Percentiles rank a stretch among this genome's conserved stretches.
These are phyloP conservation scores for Ceratobasidium papillatum DNA, from an alignment of 1,284 basidiomycete genomes.

Conservation along the genomic window DNA sequence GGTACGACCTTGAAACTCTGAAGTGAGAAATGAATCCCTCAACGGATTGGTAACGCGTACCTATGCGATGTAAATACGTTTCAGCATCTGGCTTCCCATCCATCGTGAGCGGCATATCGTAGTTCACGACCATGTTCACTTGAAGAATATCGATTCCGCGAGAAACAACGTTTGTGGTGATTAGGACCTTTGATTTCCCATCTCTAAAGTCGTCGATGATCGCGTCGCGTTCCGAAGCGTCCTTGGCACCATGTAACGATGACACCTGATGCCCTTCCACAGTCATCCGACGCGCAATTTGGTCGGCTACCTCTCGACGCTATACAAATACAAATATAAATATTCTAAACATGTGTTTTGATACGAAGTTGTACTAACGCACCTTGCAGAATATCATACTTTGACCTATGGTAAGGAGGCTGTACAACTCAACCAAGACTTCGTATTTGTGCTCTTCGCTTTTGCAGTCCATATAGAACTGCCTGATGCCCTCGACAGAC, in stretches of 20 bases:
- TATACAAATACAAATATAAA: constrained; percentile 50
- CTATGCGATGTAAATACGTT: constrained; percentile 98
- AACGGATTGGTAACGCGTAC: constrained; percentile 58
- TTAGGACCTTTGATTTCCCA: constrained; percentile 95
- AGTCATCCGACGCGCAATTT: constrained; percentile 90
- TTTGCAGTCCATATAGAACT: constrained; percentile 97
- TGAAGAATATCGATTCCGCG: constrained; percentile 98
- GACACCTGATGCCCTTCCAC: constrained; percentile 96
- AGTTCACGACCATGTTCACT: constrained; percentile 99
- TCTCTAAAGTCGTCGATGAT: constrained; percentile 97
- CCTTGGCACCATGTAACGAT: constrained; percentile 94
- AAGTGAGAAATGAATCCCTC: neutral
- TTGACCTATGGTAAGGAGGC: constrained; percentile 92
- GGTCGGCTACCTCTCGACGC: constrained; percentile 92
- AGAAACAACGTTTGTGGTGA: constrained; percentile 98
- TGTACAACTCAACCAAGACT: constrained; percentile 91
- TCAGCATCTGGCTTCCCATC: constrained; percentile 83
- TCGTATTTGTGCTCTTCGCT: constrained; percentile 95
- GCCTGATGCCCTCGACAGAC: constrained; percentile 92
- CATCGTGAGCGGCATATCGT: constrained; percentile 88
- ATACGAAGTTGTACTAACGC: constrained; percentile 46
- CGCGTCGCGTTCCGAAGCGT: constrained; percentile 85
- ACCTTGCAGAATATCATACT: constrained; percentile 97
- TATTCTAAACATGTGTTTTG: neutral
- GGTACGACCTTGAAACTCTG: constrained; percentile 73